Percentiles rank a stretch among this genome's conserved stretches.
Evolutionary conservation across 257 asterid species (phyloP).

Genomic region (Striga asiatica): DNA sequence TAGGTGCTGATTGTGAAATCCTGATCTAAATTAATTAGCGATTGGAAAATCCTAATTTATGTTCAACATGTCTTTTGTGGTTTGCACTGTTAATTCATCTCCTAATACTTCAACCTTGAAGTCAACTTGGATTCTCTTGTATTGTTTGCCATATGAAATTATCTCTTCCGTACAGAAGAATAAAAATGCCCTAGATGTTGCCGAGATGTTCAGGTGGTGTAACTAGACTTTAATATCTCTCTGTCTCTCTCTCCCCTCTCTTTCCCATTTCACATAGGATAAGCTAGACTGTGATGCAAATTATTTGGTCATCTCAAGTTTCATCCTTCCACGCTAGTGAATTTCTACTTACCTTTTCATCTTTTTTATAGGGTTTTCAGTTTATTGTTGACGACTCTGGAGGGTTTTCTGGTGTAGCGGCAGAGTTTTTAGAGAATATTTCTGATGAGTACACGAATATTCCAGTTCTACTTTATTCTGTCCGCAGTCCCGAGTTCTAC

Average conservation of each 20-base stretch:
- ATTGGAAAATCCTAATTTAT: not conserved
- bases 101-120: too few relatives aligned
- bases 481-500: conserved; percentile 38
- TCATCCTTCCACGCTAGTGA: not conserved
- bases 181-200: too few relatives aligned
- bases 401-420: conserved; percentile 85
- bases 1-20: not conserved
- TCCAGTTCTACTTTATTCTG: conserved; percentile 69
- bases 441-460: conserved; percentile 84
- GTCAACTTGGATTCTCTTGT: too few relatives aligned
- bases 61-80: not conserved
- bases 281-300: too few relatives aligned
- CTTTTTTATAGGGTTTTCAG: conserved; percentile 64
- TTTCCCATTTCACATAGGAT: too few relatives aligned
- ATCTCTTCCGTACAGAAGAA: too few relatives aligned
- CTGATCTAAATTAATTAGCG: not conserved
- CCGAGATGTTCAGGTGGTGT: too few relatives aligned
- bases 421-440: conserved; percentile 71
- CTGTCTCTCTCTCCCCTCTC: too few relatives aligned
- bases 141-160: too few relatives aligned
- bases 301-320: not conserved
- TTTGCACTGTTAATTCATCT: too few relatives aligned
- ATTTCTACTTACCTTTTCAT: not conserved
- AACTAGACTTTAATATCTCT: too few relatives aligned
- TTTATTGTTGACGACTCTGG: conserved; percentile 72